Evolutionary conservation across 2,329 filamentous ascomycete species (phyloP), one percentile per base, ranked within the genome.

Genomic region (Fusarium sp.): DNA sequence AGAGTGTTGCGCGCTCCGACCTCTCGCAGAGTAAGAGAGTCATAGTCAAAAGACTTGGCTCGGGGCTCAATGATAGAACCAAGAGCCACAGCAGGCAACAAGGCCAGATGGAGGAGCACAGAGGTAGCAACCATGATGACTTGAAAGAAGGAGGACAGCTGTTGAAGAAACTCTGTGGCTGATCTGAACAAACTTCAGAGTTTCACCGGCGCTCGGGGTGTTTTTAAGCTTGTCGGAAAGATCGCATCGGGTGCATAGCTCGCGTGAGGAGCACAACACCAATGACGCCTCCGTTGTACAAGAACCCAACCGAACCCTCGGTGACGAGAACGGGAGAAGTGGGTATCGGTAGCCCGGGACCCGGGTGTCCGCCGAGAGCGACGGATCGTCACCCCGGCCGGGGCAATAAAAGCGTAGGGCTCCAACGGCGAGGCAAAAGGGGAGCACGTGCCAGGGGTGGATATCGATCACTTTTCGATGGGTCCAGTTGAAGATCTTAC

Each of bases 1-100:
- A 84, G 65, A 2, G 83, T 84, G 72, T 84, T 84, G 7, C 83
- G 80, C 10, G 81, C 80, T 5, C 83, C 83, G 3, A 84, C 82
- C 57, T 84, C 83, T 13, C 83, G 71, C 16, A 82, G 48, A 11
- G 72, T 80, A 5, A 83, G 67, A 16, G 79, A 76, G 33, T 75
- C 75, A 24, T 74, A 73, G 69, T 82, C 77, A 45, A 82, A 82
- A 1, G 50, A 59, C 29, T 72, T 66, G 1, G 52, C 63, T 31
- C 69, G 54, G 5, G 74, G 39, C 4, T 63, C 39, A 5, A 75
- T 63, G 9, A 72, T 64, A 7, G 75, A 75, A 3, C 68, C 50
- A 16, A 77, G 8, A 20, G 67, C 65, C 24, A 79, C 27, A 16
- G 31, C 62, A 9, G 78, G 77, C 69, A 74, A 43, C 13, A 77